Percentiles rank a stretch among this genome's conserved stretches.
Conservation (phyloP, 148 eudicot genomes). For the Nepenthes gracilis region DNA sequence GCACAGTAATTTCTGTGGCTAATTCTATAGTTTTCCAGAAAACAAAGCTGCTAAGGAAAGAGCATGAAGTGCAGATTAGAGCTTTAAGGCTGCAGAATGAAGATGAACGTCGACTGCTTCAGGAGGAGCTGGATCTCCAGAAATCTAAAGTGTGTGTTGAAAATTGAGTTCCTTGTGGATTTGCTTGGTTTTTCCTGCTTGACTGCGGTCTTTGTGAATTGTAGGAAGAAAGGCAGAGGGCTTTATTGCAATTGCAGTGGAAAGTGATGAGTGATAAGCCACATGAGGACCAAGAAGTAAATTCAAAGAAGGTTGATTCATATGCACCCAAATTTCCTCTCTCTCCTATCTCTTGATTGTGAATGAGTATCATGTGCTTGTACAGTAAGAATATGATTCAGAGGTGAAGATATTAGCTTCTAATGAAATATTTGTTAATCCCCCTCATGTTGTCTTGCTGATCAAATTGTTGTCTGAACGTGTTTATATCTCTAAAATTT, state of each 20-base stretch:
- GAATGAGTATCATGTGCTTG: background rate
- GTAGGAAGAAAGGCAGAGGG: slow-evolving; percentile 94
- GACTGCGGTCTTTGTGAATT: slow-evolving; percentile 8
- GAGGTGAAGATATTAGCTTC: no score
- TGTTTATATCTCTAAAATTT: no score
- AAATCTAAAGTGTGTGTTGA: slow-evolving; percentile 47
- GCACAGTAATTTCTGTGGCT: background rate
- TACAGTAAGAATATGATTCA: background rate
- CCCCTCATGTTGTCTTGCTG: background rate
- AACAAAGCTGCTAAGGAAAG: slow-evolving; percentile 48
- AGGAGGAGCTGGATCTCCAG: slow-evolving; percentile 86
- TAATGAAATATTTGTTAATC: no score
- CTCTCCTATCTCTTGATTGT: background rate
- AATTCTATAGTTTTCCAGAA: slow-evolving; percentile 27
- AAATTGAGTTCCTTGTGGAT: slow-evolving; percentile 1
- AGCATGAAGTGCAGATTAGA: slow-evolving; percentile 68
- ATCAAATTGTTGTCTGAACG: background rate
- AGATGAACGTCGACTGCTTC: slow-evolving; percentile 61
- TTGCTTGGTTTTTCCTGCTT: background rate
- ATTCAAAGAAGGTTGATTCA: slow-evolving; percentile 56
- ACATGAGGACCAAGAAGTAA: slow-evolving; percentile 88
- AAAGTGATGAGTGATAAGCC: slow-evolving; percentile 86
- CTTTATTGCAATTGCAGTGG: slow-evolving; percentile 85
- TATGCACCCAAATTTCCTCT: background rate
- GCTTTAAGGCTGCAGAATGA: slow-evolving; percentile 70